Evolutionary conservation across 805 yeast species (phyloP).

Genomic region (Metschnikowia lachancei): DNA sequence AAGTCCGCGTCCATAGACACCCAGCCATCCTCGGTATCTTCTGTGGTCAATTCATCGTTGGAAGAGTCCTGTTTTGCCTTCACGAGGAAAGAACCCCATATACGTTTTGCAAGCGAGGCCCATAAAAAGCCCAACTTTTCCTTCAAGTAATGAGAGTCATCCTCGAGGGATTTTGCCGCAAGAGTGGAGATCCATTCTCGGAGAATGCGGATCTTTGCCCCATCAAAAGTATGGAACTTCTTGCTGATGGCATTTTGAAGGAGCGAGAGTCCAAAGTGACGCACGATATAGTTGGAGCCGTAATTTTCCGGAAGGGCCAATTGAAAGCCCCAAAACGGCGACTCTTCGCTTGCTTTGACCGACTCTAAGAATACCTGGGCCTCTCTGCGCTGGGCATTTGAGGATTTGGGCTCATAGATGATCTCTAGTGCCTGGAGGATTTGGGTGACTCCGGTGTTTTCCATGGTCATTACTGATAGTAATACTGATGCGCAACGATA

Average conservation of each 20-base stretch:
- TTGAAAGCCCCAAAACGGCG: conserved; percentile 91
- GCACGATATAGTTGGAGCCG: conserved; percentile 60
- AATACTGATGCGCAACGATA: no score
- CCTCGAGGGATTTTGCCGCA: conserved; percentile 52
- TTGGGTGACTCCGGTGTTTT: conserved; percentile 64
- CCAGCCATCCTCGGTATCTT: conserved; percentile 71
- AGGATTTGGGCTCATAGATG: conserved; percentile 64
- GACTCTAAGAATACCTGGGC: conserved; percentile 69
- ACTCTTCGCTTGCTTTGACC: conserved; percentile 72
- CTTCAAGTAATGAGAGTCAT: conserved; percentile 84
- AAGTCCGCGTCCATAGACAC: conserved; percentile 78
- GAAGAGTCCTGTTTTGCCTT: conserved; percentile 27
- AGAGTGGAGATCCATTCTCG: conserved; percentile 85
- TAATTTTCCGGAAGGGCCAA: conserved; percentile 64
- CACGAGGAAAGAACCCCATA: conserved; percentile 79
- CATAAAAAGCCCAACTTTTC: conserved; percentile 88
- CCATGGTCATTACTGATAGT: conserved; percentile 46
- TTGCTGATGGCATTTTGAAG: conserved; percentile 67
- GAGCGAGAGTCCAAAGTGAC: conserved; percentile 86
- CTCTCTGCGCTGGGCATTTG: conserved; percentile 52
- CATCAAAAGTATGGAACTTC: conserved; percentile 53
- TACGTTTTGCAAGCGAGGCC: conserved; percentile 86
- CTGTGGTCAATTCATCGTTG: conserved; percentile 29
- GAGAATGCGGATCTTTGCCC: conserved; percentile 60
- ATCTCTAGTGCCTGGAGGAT: conserved; percentile 74